phyloP scores from a whole-genome alignment of 305 asterid genomes.

The Fraxinus nigra region DNA sequence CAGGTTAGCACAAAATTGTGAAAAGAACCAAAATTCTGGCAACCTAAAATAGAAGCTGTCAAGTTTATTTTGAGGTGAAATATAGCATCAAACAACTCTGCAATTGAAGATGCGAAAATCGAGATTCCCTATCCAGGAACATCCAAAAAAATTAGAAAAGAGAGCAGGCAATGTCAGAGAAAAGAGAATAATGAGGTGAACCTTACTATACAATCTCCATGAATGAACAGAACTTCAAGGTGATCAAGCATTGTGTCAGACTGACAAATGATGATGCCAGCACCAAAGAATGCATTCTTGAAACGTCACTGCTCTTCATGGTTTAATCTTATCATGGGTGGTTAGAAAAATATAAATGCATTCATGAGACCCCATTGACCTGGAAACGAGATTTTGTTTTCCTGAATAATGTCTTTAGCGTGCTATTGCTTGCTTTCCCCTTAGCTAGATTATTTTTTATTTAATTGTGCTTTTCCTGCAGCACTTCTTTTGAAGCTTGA shows the following conservation, averaged over 20 bases:
- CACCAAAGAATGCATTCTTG: slow-evolving; percentile 6
- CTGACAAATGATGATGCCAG: neutral
- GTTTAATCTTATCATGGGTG: slow-evolving; percentile 14
- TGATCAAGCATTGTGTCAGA: neutral
- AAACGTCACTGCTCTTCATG: slow-evolving; percentile 12
- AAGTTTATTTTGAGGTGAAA: neutral
- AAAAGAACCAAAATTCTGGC: neutral
- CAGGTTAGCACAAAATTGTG: neutral
- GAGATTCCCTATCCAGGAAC: neutral
- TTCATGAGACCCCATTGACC: slow-evolving; percentile 3
- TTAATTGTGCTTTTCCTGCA: slow-evolving; percentile 46
- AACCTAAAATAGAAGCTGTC: neutral
- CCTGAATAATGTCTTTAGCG: slow-evolving; percentile 1
- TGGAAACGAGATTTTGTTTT: neutral
- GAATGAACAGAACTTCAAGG: neutral
- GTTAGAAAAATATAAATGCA: slow-evolving; percentile 10
- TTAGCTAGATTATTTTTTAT: slow-evolving; percentile 18
- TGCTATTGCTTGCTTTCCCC: slow-evolving; percentile 15
- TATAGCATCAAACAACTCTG: neutral
- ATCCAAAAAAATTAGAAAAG: neutral
- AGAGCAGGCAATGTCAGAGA: neutral
- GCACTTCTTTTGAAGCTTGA: slow-evolving; percentile 94
- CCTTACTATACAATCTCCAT: neutral
- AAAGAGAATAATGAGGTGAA: neutral
- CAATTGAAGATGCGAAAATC: neutral